phyloP scores from a whole-genome alignment of 345 rosid species.

The Ceriops decandra region DNA sequence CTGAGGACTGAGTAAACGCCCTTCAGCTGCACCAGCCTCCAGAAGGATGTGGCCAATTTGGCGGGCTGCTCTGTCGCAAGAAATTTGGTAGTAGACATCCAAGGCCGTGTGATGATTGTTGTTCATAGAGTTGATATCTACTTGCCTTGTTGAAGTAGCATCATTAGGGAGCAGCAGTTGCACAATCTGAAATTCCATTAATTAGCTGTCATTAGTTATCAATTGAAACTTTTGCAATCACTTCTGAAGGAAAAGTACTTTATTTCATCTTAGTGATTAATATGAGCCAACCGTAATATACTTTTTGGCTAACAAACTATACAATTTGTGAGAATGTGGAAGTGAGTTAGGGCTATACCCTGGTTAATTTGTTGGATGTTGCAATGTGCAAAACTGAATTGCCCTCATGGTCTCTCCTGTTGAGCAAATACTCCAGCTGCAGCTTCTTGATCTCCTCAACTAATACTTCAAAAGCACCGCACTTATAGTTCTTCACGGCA shows the following conservation, averaged over 20 bases:
- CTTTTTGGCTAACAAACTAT: neutral
- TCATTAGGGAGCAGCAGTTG: neutral
- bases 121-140: neutral
- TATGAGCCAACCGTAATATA: no score
- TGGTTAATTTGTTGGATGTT: neutral
- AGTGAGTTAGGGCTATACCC: neutral
- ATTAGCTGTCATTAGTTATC: no score
- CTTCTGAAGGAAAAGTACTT: no score
- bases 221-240: no score
- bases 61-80: neutral
- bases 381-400: constrained; percentile 12
- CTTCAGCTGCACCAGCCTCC: constrained; percentile 6
- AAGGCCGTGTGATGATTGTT: neutral
- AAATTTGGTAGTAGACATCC: constrained; percentile 7
- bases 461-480: constrained; percentile 7
- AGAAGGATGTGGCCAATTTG: constrained; percentile 9
- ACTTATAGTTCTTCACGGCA: neutral
- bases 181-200: neutral
- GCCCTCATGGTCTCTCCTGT: constrained; percentile 1
- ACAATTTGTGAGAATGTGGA: neutral
- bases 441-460: constrained; percentile 1
- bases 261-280: no score
- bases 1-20: neutral
- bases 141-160: neutral
- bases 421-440: neutral